Evolutionary conservation across 1,284 basidiomycete species (phyloP).

Genomic region (Pyrrhoderma noxium): DNA sequence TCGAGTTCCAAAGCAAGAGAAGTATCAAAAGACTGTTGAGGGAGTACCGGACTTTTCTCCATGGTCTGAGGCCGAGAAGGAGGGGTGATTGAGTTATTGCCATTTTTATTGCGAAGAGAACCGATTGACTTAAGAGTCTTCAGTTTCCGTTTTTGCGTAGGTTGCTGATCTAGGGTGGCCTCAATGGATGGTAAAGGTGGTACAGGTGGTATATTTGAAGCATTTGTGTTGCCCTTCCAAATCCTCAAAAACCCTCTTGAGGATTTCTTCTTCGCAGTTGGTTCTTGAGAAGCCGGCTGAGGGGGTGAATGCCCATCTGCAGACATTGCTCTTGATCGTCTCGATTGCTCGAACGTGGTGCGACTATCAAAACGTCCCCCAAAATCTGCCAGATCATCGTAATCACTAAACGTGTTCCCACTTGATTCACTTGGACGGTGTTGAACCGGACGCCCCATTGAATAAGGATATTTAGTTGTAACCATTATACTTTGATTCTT

Average conservation of each 20-base stretch:
- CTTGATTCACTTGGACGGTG: slow-evolving; percentile 41
- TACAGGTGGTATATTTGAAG: slow-evolving; percentile 6
- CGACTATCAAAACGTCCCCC: slow-evolving; percentile 75
- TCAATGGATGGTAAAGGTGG: slow-evolving; percentile 14
- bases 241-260: slow-evolving; percentile 56
- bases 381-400: slow-evolving; percentile 77
- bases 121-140: slow-evolving; percentile 74
- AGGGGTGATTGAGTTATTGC: neutral
- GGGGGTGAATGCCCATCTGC: slow-evolving; percentile 20
- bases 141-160: slow-evolving; percentile 41
- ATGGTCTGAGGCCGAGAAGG: slow-evolving; percentile 26
- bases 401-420: slow-evolving; percentile 69
- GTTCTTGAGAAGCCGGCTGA: slow-evolving; percentile 22
- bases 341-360: slow-evolving; percentile 52
- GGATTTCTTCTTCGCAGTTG: slow-evolving; percentile 45
- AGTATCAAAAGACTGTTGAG: slow-evolving; percentile 30
- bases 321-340: slow-evolving; percentile 26
- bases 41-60: slow-evolving; percentile 36
- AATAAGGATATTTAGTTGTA: slow-evolving; percentile 1
- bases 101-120: slow-evolving; percentile 52
- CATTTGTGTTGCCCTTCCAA: slow-evolving; percentile 14
- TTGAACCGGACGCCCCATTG: neutral
- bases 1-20: slow-evolving; percentile 8
- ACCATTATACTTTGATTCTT: neutral
- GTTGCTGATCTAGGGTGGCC: slow-evolving; percentile 17